Conservation (phyloP, 345 rosid genomes). For the Adansonia digitata region DNA sequence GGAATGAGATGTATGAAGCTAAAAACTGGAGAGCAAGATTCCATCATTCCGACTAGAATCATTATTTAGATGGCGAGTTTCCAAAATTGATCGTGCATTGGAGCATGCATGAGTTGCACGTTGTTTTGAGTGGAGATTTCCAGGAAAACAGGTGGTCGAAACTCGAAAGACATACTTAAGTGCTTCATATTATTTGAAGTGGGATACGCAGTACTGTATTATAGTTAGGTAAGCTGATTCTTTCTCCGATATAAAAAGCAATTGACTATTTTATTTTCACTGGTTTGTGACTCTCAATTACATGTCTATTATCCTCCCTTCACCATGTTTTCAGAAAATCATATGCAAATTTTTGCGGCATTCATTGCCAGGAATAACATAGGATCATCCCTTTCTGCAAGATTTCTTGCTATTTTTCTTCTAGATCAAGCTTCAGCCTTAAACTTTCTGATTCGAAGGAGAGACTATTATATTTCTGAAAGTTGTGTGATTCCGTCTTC, state of each 20-base stretch:
- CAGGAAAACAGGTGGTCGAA: neutral
- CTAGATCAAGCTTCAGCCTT: slow-evolving; percentile 12
- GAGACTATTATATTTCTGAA: neutral
- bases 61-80: slow-evolving; percentile 52
- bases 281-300: neutral
- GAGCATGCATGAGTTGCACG: slow-evolving; percentile 32
- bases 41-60: slow-evolving; percentile 68
- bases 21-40: slow-evolving; percentile 50
- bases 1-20: slow-evolving; percentile 76
- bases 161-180: neutral
- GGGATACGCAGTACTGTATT: slow-evolving; percentile 7
- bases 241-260: neutral
- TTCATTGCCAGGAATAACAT: neutral
- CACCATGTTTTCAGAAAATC: neutral
- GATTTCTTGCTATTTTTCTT: slow-evolving; percentile 12
- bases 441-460: neutral
- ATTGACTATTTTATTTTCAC: neutral
- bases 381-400: slow-evolving; percentile 20
- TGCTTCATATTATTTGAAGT: neutral
- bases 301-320: too few species aligned
- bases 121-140: slow-evolving; percentile 16
- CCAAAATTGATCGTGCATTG: slow-evolving; percentile 45
- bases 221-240: slow-evolving; percentile 12
- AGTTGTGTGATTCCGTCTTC: neutral
- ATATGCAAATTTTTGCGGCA: neutral